phyloP scores from a whole-genome alignment of 345 rosid species.

The Boechera stricta region DNA sequence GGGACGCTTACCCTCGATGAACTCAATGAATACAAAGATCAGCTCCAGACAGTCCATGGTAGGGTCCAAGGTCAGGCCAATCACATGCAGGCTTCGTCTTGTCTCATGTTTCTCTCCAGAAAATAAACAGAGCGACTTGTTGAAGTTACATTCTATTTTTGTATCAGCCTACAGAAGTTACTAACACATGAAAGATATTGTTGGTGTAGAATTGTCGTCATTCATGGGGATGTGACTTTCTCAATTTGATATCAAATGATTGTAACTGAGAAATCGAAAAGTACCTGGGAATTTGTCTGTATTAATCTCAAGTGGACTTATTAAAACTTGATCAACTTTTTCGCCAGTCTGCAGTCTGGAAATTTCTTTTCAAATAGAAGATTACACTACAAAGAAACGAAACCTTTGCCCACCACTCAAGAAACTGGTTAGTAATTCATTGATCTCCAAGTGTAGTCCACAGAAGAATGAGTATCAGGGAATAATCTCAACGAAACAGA shows the following conservation, averaged over 20 bases:
- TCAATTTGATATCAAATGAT: slow-evolving; percentile 22
- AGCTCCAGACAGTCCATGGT: slow-evolving; percentile 41
- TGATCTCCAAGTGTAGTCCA: slow-evolving; percentile 9
- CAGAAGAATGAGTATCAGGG: slow-evolving; percentile 26
- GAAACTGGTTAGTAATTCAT: slow-evolving; percentile 32
- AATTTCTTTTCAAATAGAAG: neutral
- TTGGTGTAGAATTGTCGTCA: slow-evolving; percentile 21
- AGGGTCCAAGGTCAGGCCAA: slow-evolving; percentile 37
- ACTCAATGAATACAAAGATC: slow-evolving; percentile 42
- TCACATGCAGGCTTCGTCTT: slow-evolving; percentile 50
- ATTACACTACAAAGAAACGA: neutral
- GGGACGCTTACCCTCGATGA: slow-evolving; percentile 35
- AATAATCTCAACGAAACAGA: slow-evolving; percentile 14
- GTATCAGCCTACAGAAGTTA: slow-evolving; percentile 25
- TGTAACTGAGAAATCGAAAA: slow-evolving; percentile 21
- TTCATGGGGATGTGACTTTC: slow-evolving; percentile 7
- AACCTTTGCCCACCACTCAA: slow-evolving; percentile 17
- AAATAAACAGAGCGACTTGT: slow-evolving; percentile 13
- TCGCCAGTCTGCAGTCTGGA: slow-evolving; percentile 19
- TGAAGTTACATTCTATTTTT: slow-evolving; percentile 22
- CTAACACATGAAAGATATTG: slow-evolving; percentile 27
- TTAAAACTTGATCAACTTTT: slow-evolving; percentile 23
- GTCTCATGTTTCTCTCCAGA: slow-evolving; percentile 45
- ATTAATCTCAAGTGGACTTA: neutral
- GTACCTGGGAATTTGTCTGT: slow-evolving; percentile 32